Conservation (phyloP, 768 basidiomycete genomes). For the Nidularia sp. region DNA sequence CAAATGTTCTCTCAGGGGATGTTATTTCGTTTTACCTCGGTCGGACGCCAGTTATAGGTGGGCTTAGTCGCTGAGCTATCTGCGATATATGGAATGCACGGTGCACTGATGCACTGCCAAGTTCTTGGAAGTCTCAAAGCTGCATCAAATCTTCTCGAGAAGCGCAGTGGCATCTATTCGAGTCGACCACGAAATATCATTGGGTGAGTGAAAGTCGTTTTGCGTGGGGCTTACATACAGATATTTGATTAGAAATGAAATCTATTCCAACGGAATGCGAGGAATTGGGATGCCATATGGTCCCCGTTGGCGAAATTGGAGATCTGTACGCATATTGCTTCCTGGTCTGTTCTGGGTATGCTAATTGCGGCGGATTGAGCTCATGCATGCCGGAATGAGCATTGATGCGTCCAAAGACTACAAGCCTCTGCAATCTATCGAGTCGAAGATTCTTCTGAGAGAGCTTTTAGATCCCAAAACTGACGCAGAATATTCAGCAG, state of each 20-base stretch:
- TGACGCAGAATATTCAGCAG: neutral
- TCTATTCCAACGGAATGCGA: neutral
- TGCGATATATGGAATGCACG: neutral
- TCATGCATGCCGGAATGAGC: slow-evolving; percentile 1
- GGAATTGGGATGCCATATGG: neutral
- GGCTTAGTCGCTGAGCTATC: neutral
- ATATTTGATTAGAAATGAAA: neutral
- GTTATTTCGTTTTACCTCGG: neutral
- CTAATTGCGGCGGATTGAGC: neutral
- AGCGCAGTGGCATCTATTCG: neutral
- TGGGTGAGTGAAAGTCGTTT: neutral
- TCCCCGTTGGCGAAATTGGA: neutral
- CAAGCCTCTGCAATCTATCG: neutral
- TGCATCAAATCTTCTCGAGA: neutral
- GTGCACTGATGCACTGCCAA: neutral
- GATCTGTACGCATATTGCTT: neutral
- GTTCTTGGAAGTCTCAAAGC: neutral
- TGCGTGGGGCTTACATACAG: neutral
- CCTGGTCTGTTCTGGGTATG: too few species aligned
- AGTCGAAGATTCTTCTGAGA: neutral
- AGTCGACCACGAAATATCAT: neutral
- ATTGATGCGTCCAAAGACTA: neutral
- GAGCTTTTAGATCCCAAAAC: neutral
- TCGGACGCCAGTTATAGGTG: neutral
- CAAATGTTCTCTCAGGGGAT: neutral